These are phyloP conservation scores for Chytriomyces hyalinus DNA, from an alignment of 192 early-diverging fungal genomes.

Conservation along the genomic window DNA sequence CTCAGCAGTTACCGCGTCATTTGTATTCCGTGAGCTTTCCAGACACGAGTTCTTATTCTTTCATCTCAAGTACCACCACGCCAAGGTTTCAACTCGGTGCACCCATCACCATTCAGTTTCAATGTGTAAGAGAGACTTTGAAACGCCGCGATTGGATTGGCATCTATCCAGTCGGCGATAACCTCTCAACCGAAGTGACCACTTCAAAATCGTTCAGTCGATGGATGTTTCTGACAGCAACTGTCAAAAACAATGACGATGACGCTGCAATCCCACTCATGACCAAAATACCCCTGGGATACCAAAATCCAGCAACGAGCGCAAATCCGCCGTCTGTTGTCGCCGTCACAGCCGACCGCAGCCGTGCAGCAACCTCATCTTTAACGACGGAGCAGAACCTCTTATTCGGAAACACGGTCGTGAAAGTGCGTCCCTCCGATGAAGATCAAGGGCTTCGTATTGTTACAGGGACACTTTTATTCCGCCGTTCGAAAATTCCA, in stretches of 20 bases:
- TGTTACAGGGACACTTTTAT: conserved; percentile 63
- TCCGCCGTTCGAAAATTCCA: conserved; percentile 72
- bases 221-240: conserved; percentile 70
- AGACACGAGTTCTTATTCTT: conserved; percentile 47
- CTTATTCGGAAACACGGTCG: conserved; percentile 40
- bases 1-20: conserved; percentile 45
- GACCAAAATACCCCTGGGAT: conserved; percentile 13
- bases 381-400: conserved; percentile 1
- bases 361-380: conserved; percentile 14
- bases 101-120: conserved; percentile 76
- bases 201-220: conserved; percentile 73
- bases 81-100: conserved; percentile 73
- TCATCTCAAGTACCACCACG: conserved; percentile 52
- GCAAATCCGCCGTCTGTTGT: conserved; percentile 10
- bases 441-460: conserved; percentile 38
- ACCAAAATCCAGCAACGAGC: no score
- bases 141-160: conserved; percentile 92
- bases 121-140: conserved; percentile 66
- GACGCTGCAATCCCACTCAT: conserved; percentile 34
- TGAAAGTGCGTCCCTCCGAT: conserved; percentile 9
- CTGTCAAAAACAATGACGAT: conserved; percentile 21
- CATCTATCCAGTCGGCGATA: conserved; percentile 79
- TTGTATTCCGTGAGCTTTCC: conserved; percentile 43
- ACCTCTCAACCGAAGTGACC: conserved; percentile 78
- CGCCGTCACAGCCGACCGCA: conserved; percentile 37